Base-by-base conservation (phyloP, 345 rosid species). In the Barbarea vulgaris region DNA sequence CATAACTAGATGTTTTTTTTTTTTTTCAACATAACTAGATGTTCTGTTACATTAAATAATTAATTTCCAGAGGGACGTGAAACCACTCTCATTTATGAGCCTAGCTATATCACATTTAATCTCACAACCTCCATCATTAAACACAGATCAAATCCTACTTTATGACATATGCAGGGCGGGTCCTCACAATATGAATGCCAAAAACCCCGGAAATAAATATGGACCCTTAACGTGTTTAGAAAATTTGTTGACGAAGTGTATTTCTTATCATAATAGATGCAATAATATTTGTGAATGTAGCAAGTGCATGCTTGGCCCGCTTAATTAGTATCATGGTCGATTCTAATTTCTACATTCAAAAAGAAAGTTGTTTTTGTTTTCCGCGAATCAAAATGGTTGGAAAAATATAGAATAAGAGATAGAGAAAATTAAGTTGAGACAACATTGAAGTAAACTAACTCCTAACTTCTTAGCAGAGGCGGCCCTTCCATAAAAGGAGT, bases 111-210 rank as follows among this genome's bases (percentile, higher is more conserved):
- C 64, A 41, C 71, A 63, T 67, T 39, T 17, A 68, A 53, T 62
- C 48, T 48, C 76, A 69, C 80, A 77, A 77, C 80, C 27, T 77
- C 80, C 80, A 72, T 72, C 81, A 48, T 70, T 54, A 64, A 64
- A 47, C 76, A 42, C 65, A 22, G 18, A 63, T 58, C 81, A 36
- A 22, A 48, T 58, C 61, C 1, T 77, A 71, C 33, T 77, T 70
- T 64, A 77, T 63, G 52, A 27, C 67, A 25, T 30, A 30, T 27
- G 33, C 33, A 30, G 33, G 7, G 33, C 33, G 7, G 33, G 33
- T 30, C 33, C 33, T 30, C 33, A 30, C 33, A 5, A 30, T 30
- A 30, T 30, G 33, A 30, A 30, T 5, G 7, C 33, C 33, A 30
- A 7, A 30, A 30, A 30, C 7, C 33, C 33, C 7, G 7, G 6